Conservation (phyloP, 371 early-diverging fungal genomes). For the Parasitella parasitica region DNA sequence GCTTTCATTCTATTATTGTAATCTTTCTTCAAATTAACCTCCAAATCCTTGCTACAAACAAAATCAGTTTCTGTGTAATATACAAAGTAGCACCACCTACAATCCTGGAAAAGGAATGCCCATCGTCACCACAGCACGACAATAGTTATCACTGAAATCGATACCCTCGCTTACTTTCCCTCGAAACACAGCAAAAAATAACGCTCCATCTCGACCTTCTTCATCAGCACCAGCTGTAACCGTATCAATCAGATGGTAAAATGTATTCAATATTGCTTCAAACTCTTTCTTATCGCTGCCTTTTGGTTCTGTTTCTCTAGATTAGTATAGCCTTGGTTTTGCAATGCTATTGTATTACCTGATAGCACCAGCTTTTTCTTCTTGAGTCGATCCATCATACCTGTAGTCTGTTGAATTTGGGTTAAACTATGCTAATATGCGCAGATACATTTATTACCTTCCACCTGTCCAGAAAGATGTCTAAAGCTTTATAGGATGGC, state of each 20-base stretch:
- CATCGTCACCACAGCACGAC: slow-evolving; percentile 86
- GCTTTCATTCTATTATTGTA: slow-evolving; percentile 35
- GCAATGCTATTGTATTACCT: slow-evolving; percentile 14
- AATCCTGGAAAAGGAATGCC: slow-evolving; percentile 90
- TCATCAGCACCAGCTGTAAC: slow-evolving; percentile 10
- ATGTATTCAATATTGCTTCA: slow-evolving; percentile 50
- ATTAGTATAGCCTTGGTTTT: background rate
- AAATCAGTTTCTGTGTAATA: background rate
- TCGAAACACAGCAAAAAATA: slow-evolving; percentile 70
- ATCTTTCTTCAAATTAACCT: slow-evolving; percentile 37
- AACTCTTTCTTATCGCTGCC: slow-evolving; percentile 52
- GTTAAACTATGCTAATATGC: background rate
- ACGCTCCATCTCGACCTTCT: slow-evolving; percentile 49
- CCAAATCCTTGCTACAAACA: slow-evolving; percentile 32
- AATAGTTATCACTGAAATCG: slow-evolving; percentile 88
- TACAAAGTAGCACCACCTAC: slow-evolving; percentile 14
- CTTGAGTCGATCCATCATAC: slow-evolving; percentile 29
- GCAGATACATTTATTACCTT: slow-evolving; percentile 3
- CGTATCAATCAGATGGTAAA: slow-evolving; percentile 38
- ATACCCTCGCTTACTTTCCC: slow-evolving; percentile 96
- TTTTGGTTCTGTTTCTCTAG: slow-evolving; percentile 40
- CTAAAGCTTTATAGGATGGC: slow-evolving; percentile 59
- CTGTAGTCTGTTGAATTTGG: slow-evolving; percentile 27
- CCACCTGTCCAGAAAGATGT: slow-evolving; percentile 57
- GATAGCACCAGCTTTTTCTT: slow-evolving; percentile 27